Percentiles rank a stretch among this genome's conserved stretches.
Conservation (phyloP, 164 flowering plant genomes). For the Sedum album region DNA sequence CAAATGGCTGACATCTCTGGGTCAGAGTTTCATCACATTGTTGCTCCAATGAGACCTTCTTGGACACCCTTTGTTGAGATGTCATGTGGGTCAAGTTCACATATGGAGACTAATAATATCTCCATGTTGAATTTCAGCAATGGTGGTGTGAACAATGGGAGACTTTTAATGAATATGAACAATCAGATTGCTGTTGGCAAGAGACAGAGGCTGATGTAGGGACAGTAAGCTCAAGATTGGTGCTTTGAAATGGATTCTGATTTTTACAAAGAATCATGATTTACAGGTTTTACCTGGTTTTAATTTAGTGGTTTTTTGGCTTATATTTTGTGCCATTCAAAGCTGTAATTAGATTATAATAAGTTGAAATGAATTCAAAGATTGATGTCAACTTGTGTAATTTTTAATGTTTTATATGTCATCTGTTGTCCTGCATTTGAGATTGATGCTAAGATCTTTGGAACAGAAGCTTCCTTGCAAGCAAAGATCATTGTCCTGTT, state of each 20-base stretch:
- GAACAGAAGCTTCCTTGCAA: not conserved
- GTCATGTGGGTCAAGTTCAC: conserved; percentile 26
- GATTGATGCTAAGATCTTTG: not conserved
- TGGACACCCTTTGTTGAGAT: conserved; percentile 14
- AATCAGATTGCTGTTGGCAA: conserved; percentile 22
- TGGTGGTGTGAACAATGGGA: conserved; percentile 10
- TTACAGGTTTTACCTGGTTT: not conserved
- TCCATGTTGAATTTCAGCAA: conserved; percentile 28
- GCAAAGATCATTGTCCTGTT: not conserved
- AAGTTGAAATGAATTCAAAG: not conserved
- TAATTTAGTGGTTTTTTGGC: no score
- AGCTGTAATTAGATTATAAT: not conserved
- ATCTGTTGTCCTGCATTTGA: not conserved
- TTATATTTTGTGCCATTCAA: not conserved
- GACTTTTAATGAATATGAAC: conserved; percentile 8
- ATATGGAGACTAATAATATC: conserved; percentile 16
- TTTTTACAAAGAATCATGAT: conserved; percentile 5
- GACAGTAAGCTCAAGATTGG: not conserved
- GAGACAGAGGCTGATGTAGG: conserved; percentile 31
- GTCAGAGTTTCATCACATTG: not conserved
- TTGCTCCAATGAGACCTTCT: conserved; percentile 4
- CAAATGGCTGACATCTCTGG: conserved; percentile 19
- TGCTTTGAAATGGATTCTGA: not conserved
- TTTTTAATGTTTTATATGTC: not conserved
- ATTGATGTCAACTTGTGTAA: not conserved